A percentile compares a stretch with the other conserved stretches of the same genome.
phyloP scores from a whole-genome alignment of 116 monocot species.

The Iris pallida region DNA sequence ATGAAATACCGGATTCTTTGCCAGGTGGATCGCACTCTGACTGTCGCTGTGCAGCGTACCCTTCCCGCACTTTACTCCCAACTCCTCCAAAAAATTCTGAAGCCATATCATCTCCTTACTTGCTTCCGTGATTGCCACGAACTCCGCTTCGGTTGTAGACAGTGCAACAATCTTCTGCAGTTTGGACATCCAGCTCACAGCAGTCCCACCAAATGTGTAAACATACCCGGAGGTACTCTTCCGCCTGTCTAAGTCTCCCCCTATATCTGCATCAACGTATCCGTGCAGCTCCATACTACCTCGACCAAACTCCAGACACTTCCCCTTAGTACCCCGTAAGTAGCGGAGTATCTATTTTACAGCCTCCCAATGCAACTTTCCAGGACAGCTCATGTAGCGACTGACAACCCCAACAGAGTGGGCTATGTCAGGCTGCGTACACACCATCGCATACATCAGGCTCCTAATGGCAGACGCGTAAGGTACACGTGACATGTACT shows the following conservation, averaged over 20 bases:
- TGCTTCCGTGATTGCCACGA: background rate
- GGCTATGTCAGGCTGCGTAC: background rate
- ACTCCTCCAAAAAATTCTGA: background rate
- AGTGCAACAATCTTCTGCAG: background rate
- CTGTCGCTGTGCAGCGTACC: background rate
- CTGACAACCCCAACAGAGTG: background rate
- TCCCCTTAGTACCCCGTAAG: background rate
- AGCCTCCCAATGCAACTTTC: background rate
- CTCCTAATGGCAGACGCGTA: background rate
- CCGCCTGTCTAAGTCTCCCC: conserved; percentile 1
- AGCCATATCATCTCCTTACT: conserved; percentile 8
- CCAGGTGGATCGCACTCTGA: background rate
- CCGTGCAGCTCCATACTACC: background rate
- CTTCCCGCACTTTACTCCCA: background rate
- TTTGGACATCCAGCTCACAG: background rate
- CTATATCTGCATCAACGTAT: background rate
- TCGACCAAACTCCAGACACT: background rate
- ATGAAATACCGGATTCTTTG: background rate
- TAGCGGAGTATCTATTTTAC: conserved; percentile 1
- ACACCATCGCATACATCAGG: background rate
- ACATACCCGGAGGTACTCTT: conserved; percentile 1
- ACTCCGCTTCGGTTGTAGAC: conserved; percentile 3
- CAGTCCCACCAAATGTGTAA: background rate
- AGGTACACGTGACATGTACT: background rate
- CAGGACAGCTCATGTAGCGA: background rate